Conservation (phyloP, 805 yeast species). For the Candida patagonica region DNA sequence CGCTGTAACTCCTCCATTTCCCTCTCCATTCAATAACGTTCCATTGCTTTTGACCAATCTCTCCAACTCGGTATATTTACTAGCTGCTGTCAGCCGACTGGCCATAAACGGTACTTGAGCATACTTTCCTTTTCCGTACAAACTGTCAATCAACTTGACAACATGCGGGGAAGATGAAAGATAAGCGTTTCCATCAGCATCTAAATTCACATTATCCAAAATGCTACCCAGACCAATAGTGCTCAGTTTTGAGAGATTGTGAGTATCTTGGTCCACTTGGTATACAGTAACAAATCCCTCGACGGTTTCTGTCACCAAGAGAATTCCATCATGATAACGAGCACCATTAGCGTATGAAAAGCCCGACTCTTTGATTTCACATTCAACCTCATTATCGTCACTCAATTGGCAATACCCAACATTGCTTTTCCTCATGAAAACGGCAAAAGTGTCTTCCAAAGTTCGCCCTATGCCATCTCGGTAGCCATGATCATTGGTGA, state of each 20-base stretch:
- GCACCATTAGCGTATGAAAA: background rate
- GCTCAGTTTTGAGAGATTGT: background rate
- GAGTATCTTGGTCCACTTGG: background rate
- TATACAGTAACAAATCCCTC: background rate
- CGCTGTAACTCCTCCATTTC: no score
- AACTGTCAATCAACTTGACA: background rate
- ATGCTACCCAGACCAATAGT: background rate
- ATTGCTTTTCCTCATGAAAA: no score
- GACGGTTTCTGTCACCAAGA: background rate
- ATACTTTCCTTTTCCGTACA: background rate
- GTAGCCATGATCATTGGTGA: background rate
- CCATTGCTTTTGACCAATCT: background rate
- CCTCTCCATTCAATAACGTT: no score
- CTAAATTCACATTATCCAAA: background rate
- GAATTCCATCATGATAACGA: background rate
- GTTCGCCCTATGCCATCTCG: background rate
- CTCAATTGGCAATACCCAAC: background rate
- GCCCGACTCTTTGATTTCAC: background rate
- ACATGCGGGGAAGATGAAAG: background rate
- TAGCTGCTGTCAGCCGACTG: background rate
- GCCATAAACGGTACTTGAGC: background rate
- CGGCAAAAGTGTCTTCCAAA: background rate
- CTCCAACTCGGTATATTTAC: background rate
- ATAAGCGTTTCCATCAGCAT: background rate
- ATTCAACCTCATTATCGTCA: background rate